phyloP scores from a whole-genome alignment of 805 yeast species.

The Candida lessepsii region DNA sequence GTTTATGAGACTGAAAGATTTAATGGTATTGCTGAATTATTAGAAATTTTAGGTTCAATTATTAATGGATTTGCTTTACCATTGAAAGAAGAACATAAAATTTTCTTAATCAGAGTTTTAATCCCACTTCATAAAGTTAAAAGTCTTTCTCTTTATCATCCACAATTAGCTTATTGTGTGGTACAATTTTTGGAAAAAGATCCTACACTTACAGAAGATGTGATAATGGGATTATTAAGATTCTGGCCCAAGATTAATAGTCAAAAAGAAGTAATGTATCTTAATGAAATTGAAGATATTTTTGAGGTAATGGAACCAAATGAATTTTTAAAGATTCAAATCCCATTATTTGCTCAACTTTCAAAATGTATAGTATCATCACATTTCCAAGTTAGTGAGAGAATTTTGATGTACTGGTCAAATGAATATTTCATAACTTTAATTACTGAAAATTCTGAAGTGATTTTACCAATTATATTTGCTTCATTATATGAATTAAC shows the following conservation, averaged over 20 bases:
- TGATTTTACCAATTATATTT: conserved; percentile 86
- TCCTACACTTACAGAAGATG: conserved; percentile 88
- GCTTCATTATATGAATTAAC: conserved; percentile 87
- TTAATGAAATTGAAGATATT: conserved; percentile 94
- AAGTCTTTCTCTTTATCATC: conserved; percentile 86
- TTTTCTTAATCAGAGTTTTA: conserved; percentile 79
- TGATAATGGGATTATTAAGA: conserved; percentile 86
- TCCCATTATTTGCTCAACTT: conserved; percentile 90
- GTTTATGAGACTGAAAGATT: conserved; percentile 93
- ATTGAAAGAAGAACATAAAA: conserved; percentile 93
- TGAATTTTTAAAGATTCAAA: conserved; percentile 87
- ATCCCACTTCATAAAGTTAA: conserved; percentile 92
- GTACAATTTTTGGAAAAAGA: conserved; percentile 96
- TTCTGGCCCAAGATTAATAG: conserved; percentile 97
- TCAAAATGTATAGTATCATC: conserved; percentile 92
- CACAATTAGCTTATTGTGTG: conserved; percentile 95
- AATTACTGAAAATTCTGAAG: conserved; percentile 90
- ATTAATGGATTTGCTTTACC: conserved; percentile 98
- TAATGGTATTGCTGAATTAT: conserved; percentile 91
- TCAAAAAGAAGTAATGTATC: conserved; percentile 93
- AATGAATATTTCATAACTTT: conserved; percentile 89
- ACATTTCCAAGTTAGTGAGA: conserved; percentile 96
- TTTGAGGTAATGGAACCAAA: conserved; percentile 93
- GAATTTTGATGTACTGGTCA: conserved; percentile 90
- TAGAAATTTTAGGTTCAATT: conserved; percentile 93